Percentiles rank a stretch among this genome's conserved stretches.
These are phyloP conservation scores for Nemania sp. DNA, from an alignment of 2,329 filamentous ascomycete species.

Conservation along the genomic window DNA sequence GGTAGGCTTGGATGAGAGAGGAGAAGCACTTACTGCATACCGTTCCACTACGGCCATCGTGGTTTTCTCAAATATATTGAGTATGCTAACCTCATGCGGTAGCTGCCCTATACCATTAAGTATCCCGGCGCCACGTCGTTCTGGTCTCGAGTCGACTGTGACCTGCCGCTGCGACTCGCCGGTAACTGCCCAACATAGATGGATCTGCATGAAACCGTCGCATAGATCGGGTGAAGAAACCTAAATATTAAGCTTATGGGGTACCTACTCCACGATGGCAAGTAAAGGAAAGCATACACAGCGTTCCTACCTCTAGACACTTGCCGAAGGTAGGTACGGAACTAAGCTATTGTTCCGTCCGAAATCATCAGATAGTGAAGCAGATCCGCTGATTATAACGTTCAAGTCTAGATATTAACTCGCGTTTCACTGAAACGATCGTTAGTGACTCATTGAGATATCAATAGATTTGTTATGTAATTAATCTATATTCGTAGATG, in stretches of 20 bases:
- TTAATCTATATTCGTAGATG: neutral
- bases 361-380: too few species aligned
- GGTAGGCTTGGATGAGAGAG: neutral
- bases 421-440: neutral
- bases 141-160: neutral
- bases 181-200: neutral
- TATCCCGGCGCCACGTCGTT: neutral
- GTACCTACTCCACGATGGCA: neutral
- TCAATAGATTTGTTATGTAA: neutral
- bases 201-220: neutral
- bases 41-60: neutral
- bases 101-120: neutral
- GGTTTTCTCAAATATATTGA: neutral
- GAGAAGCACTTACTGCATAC: neutral
- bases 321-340: neutral
- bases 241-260: neutral
- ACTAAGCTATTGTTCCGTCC: neutral
- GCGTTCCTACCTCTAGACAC: too few species aligned
- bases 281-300: neutral
- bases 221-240: neutral
- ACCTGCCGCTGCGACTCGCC: slow-evolving; percentile 5
- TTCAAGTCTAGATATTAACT: neutral
- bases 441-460: neutral
- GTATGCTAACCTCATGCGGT: neutral
- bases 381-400: neutral